Evolutionary conservation across 768 basidiomycete species (phyloP), one percentile per base, ranked within the genome.

Genomic region (Pleurotus djamor): DNA sequence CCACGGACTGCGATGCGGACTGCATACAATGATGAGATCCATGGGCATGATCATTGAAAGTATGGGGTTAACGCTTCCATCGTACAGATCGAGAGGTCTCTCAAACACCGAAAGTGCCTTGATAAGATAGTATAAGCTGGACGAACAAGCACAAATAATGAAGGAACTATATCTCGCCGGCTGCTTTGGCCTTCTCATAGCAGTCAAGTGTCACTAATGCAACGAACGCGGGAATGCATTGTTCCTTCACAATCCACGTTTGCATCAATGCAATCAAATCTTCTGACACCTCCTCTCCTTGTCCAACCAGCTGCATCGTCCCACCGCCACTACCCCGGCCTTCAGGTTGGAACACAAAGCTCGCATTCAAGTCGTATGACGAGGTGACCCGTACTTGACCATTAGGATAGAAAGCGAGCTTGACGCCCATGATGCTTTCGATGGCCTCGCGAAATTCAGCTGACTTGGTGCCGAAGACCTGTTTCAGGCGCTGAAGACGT

Each of bases 371-470:
- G 62, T 97, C 95, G 74, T 89, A 98, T 65, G 92, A 82, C n/a
- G 89, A 91, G 4, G 94, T 96, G 61, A 97, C 86, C 17, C 92
- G 83, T 51, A 98, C 89, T 64, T 93, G 87, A 0, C 95, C 96
- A 52, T 93, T 94, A 13, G 90, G 91, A 67, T 92, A 92, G 69
- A 98, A 97, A 1, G 89, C 88, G 52, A 98, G 83, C 66, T 96
- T 94, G 68, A 94, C 87, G 5, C 96, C 96, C 0, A 98, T 82
- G 51, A 98, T 89, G 0, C 91, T 87, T 4, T 89, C 87, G 60
- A 98, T 90, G 5, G 94, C 88, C 68, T 96, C 92, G 41, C 92
- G 85, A 77, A 98, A 96, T 67, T 98, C 95, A 60, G 89, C 84
- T 7, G 88, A 87, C 71, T 97, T 98, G 36, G 86, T 84, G 0